Evolutionary conservation across 2,329 filamentous ascomycete species (phyloP).

Genomic region (Chaetomium globosum): DNA sequence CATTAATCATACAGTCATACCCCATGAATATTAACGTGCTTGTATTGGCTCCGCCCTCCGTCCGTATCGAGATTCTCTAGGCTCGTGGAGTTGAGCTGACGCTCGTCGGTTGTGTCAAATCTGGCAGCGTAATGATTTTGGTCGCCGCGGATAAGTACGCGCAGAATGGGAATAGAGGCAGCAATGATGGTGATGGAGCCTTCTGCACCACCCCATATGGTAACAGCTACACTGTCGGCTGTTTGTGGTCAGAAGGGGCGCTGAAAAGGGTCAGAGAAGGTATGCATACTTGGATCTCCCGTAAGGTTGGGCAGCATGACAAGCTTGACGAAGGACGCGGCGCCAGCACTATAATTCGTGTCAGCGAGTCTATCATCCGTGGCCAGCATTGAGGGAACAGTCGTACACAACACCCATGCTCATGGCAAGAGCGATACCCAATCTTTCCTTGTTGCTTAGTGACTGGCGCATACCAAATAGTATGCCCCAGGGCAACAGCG

Average conservation of each 20-base stretch:
- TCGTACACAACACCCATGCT: conserved; percentile 41
- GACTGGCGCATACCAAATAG: conserved; percentile 16
- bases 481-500: conserved; percentile 23
- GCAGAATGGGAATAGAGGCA: conserved; percentile 40
- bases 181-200: conserved; percentile 41
- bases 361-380: not conserved
- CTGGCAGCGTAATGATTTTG: not conserved
- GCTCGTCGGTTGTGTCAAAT: conserved; percentile 15
- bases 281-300: conserved; percentile 18
- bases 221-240: conserved; percentile 28
- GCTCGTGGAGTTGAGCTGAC: conserved; percentile 9
- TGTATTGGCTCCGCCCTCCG: not conserved
- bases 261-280: too few species aligned
- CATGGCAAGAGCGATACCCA: conserved; percentile 41
- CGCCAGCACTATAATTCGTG: conserved; percentile 12
- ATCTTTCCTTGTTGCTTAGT: conserved; percentile 37
- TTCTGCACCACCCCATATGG: conserved; percentile 37
- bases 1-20: not conserved
- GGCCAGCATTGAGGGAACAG: too few species aligned
- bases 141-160: conserved; percentile 24
- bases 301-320: conserved; percentile 25
- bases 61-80: not conserved
- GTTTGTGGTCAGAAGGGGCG: not conserved
- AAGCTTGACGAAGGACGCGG: conserved; percentile 30
- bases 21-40: not conserved